Percentiles rank a stretch among this genome's conserved stretches.
Evolutionary conservation across 1,284 basidiomycete genomes (phyloP).

Genomic region (Xanthoconium separans): DNA sequence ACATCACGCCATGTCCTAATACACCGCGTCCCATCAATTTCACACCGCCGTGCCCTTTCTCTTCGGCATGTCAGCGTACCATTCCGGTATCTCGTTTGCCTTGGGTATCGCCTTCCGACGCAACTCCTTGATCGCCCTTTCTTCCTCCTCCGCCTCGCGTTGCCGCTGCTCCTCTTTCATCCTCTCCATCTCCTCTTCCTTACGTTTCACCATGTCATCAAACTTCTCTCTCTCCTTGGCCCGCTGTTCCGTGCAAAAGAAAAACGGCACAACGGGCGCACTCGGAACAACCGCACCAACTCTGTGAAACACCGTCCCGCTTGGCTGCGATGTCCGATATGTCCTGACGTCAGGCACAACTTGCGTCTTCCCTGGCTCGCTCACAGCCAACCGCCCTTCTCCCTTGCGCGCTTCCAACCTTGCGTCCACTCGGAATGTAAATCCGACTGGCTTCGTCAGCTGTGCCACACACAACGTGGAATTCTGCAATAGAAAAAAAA

Average conservation of each 20-base stretch:
- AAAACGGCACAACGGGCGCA: constrained; percentile 42
- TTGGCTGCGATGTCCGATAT: constrained; percentile 51
- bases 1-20: constrained; percentile 7
- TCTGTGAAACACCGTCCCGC: constrained; percentile 40
- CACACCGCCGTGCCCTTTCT: constrained; percentile 27
- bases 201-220: constrained; percentile 53
- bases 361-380: constrained; percentile 22
- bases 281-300: constrained; percentile 45
- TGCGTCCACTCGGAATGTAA: constrained; percentile 48
- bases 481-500: constrained; percentile 19
- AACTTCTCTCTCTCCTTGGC: constrained; percentile 61
- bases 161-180: constrained; percentile 42
- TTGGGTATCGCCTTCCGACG: constrained; percentile 61
- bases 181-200: constrained; percentile 51
- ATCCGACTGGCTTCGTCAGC: constrained; percentile 48
- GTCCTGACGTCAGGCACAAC: constrained; percentile 54
- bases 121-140: constrained; percentile 54
- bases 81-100: constrained; percentile 70
- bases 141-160: constrained; percentile 52
- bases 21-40: constrained; percentile 13
- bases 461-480: constrained; percentile 35
- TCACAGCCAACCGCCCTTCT: constrained; percentile 26
- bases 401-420: constrained; percentile 41
- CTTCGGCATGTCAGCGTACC: constrained; percentile 54
- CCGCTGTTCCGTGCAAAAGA: constrained; percentile 53